Conservation (phyloP, 225 moss, liverwort and hornwort species). For the Ulota crispa region DNA sequence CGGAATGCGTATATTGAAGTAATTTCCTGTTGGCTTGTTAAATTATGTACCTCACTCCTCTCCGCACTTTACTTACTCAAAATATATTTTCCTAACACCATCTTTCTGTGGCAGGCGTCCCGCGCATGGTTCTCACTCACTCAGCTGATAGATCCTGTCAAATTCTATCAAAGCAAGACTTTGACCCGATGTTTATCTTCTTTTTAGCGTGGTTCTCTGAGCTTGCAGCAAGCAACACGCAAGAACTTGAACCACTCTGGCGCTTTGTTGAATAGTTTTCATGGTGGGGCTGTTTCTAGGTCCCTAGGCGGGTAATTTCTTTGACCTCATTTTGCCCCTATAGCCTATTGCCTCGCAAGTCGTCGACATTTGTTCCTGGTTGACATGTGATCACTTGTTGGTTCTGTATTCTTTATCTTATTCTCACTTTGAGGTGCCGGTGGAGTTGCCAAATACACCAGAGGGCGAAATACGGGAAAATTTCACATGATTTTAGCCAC, state of each 20-base stretch:
- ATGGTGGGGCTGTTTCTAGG: background rate
- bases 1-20: background rate
- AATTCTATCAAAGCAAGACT: background rate
- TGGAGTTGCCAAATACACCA: background rate
- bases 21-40: background rate
- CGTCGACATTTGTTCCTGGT: background rate
- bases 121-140: background rate
- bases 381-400: background rate
- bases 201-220: background rate
- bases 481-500: too few relatives aligned
- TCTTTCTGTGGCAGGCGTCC: background rate
- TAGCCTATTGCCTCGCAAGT: background rate
- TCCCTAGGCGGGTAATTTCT: background rate
- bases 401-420: background rate
- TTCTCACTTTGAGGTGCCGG: background rate
- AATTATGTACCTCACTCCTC: background rate
- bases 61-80: background rate
- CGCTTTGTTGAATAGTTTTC: background rate
- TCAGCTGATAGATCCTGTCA: background rate
- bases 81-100: background rate
- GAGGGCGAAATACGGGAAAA: background rate
- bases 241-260: background rate
- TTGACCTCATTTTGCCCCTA: background rate
- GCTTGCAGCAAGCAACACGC: background rate
- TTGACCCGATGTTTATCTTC: background rate